Percentiles rank a stretch among this genome's conserved stretches.
phyloP scores from a whole-genome alignment of 2,329 filamentous ascomycete species.

The Trichoderma aggressivum region DNA sequence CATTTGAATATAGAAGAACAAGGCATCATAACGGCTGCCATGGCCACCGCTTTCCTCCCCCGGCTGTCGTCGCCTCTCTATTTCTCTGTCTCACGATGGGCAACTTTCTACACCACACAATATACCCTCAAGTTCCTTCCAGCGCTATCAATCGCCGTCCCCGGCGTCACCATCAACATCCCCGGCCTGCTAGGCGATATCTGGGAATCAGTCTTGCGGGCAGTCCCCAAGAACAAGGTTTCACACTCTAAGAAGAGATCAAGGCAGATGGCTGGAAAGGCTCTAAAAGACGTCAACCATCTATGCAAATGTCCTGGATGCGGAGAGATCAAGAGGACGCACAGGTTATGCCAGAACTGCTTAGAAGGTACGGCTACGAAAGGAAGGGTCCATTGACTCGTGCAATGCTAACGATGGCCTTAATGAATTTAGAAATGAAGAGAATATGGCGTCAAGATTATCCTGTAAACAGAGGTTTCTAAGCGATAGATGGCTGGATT shows the following conservation, averaged over 20 bases:
- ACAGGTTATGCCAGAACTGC: conserved; percentile 84
- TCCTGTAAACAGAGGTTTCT: conserved; percentile 34
- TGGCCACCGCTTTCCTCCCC: conserved; percentile 51
- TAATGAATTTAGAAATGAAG: conserved; percentile 41
- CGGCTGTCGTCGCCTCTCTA: conserved; percentile 45
- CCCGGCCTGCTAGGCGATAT: conserved; percentile 70
- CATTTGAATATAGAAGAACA: background rate
- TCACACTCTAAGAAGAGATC: conserved; percentile 94
- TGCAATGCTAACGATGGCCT: background rate
- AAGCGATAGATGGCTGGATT: conserved; percentile 21
- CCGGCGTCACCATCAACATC: conserved; percentile 55
- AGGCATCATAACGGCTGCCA: conserved; percentile 43
- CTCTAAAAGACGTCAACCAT: conserved; percentile 81
- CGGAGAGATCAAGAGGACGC: conserved; percentile 81
- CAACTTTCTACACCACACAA: conserved; percentile 44
- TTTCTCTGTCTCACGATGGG: conserved; percentile 41
- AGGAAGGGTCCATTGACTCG: background rate
- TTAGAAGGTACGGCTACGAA: conserved; percentile 63
- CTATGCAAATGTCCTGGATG: conserved; percentile 89
- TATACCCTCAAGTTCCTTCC: conserved; percentile 48
- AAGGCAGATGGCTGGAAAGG: conserved; percentile 94
- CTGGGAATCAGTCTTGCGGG: conserved; percentile 88
- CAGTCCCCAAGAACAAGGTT: conserved; percentile 98
- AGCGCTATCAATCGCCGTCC: conserved; percentile 55
- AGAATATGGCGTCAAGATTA: conserved; percentile 43